Conservation (phyloP, 2,329 filamentous ascomycete genomes). For the Fusarium citri region DNA sequence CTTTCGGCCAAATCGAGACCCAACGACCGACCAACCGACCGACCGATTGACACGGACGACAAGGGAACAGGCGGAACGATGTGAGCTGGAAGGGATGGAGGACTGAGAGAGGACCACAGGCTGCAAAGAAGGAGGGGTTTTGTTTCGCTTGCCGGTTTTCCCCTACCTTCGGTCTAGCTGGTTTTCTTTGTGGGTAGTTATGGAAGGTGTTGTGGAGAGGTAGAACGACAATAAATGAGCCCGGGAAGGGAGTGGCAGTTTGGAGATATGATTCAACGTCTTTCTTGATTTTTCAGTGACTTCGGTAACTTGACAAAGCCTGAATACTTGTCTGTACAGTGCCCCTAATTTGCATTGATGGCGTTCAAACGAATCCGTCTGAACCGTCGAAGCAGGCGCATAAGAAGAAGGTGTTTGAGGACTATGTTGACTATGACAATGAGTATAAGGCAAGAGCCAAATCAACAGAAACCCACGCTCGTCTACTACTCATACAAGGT, state of each 20-base stretch:
- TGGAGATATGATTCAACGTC: not conserved
- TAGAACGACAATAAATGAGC: not conserved
- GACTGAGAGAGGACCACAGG: not conserved
- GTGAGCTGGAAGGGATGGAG: not conserved
- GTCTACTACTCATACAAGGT: too few relatives aligned
- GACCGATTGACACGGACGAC: too few relatives aligned
- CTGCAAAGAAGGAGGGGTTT: not conserved
- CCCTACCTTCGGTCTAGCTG: not conserved
- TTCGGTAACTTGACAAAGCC: not conserved
- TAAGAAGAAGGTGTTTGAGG: too few relatives aligned
- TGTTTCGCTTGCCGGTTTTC: not conserved
- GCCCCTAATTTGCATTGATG: too few relatives aligned
- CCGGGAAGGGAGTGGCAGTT: accelerated
- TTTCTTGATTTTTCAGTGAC: not conserved
- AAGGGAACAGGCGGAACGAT: not conserved
- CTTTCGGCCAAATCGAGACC: not conserved
- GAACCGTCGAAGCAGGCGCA: too few relatives aligned
- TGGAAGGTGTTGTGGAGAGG: not conserved
- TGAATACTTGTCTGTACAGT: not conserved
- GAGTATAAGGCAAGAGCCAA: too few relatives aligned
- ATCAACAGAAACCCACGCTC: too few relatives aligned
- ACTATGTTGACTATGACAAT: too few relatives aligned
- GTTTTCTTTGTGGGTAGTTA: not conserved
- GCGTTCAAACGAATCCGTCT: too few relatives aligned
- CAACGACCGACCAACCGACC: not conserved